phyloP scores from a whole-genome alignment of 164 flowering plant species.

The Buxus sempervirens region DNA sequence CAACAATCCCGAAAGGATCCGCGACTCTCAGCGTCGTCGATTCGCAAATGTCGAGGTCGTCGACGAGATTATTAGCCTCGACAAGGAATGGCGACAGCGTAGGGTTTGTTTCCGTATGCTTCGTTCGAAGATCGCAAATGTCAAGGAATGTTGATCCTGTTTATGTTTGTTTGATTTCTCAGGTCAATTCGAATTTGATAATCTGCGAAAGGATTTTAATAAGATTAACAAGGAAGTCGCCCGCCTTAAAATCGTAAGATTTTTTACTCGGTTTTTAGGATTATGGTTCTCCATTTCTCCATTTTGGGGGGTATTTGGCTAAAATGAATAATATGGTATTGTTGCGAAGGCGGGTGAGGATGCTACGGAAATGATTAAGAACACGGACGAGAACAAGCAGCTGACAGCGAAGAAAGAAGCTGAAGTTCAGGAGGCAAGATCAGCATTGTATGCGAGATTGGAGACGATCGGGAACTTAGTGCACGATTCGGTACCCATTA shows the following conservation, averaged over 20 bases:
- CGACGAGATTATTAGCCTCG: slow-evolving; percentile 78
- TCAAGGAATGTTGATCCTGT: not conserved
- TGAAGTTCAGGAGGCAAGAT: slow-evolving; percentile 65
- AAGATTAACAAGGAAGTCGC: slow-evolving; percentile 71
- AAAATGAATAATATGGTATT: not conserved
- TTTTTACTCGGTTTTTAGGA: not conserved
- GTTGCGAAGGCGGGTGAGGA: slow-evolving; percentile 52
- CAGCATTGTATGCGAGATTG: slow-evolving; percentile 43
- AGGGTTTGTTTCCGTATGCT: slow-evolving; percentile 2
- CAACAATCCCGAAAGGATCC: slow-evolving; percentile 63
- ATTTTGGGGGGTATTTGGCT: not conserved
- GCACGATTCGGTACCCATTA: slow-evolving; percentile 87
- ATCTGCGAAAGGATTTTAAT: slow-evolving; percentile 64
- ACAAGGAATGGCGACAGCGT: slow-evolving; percentile 83
- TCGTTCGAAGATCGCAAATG: not conserved
- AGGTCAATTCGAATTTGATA: slow-evolving; percentile 83
- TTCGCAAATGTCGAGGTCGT: slow-evolving; percentile 61
- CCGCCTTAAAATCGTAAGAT: slow-evolving; percentile 62
- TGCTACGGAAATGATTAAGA: slow-evolving; percentile 53
- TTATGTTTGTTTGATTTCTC: not conserved
- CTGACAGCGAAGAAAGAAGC: slow-evolving; percentile 52
- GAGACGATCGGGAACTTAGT: slow-evolving; percentile 78
- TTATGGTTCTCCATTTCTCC: not conserved
- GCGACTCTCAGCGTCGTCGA: slow-evolving; percentile 88
- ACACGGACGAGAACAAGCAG: slow-evolving; percentile 64